These are phyloP conservation scores for Botryotinia narcissicola DNA, from an alignment of 2,329 filamentous ascomycete genomes.

Conservation along the genomic window DNA sequence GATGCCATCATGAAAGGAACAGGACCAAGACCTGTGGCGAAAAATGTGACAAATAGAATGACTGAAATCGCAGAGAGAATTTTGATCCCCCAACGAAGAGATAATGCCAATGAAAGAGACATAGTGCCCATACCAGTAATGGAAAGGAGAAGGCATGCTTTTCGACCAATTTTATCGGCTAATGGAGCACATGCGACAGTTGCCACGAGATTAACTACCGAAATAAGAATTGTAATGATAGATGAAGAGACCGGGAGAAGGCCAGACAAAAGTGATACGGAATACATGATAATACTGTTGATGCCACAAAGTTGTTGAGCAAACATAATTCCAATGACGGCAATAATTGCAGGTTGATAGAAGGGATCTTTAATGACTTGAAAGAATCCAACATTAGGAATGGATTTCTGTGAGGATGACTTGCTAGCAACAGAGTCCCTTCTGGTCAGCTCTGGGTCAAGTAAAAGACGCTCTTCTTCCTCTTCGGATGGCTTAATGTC, in stretches of 20 bases:
- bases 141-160: constrained; percentile 77
- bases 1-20: constrained; percentile 93
- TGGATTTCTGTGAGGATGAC: constrained; percentile 31
- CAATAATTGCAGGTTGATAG: constrained; percentile 72
- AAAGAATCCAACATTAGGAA: constrained; percentile 55
- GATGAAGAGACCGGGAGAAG: constrained; percentile 80
- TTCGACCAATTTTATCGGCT: constrained; percentile 83
- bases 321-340: constrained; percentile 87
- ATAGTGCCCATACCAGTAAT: constrained; percentile 81
- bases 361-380: constrained; percentile 64
- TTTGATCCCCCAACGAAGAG: constrained; percentile 71
- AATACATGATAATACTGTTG: constrained; percentile 99
- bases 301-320: constrained; percentile 91
- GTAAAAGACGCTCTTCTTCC: constrained; percentile 35
- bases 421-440: constrained; percentile 33
- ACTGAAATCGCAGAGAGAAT: constrained; percentile 78
- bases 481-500: constrained; percentile 40
- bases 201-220: constrained; percentile 78
- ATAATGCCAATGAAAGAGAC: constrained; percentile 73
- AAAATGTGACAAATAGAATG: constrained; percentile 82
- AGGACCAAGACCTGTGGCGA: constrained; percentile 86
- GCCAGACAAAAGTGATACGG: constrained; percentile 79
- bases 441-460: constrained; percentile 27
- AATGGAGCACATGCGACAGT: constrained; percentile 80
- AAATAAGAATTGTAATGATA: constrained; percentile 83